These are phyloP conservation scores for Exophiala lecanii-corni DNA, from an alignment of 2,329 filamentous ascomycete species.

Conservation along the genomic window DNA sequence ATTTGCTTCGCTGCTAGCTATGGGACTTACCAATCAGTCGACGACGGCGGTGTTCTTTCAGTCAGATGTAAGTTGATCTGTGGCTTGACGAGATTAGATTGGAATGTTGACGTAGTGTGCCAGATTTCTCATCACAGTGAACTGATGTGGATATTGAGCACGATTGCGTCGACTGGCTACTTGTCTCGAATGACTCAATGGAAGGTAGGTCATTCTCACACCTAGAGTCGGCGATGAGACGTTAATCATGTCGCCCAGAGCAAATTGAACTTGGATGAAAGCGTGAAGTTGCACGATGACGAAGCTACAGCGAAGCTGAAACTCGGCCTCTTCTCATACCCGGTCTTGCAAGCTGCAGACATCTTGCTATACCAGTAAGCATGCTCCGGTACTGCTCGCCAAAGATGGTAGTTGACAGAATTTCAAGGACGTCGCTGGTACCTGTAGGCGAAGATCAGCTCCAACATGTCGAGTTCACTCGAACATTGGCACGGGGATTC, in stretches of 20 bases:
- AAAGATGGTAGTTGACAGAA: no score
- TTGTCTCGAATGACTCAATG: slow-evolving; percentile 99
- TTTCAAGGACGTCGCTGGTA: slow-evolving; percentile 81
- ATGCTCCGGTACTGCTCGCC: no score
- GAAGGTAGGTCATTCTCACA: slow-evolving; percentile 60
- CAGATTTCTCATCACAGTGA: slow-evolving; percentile 76
- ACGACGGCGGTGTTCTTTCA: slow-evolving; percentile 78
- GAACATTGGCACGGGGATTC: slow-evolving; percentile 81
- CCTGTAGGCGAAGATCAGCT: slow-evolving; percentile 94
- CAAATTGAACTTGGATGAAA: slow-evolving; percentile 63
- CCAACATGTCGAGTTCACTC: slow-evolving; percentile 90
- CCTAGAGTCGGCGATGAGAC: slow-evolving; percentile 2
- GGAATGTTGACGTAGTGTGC: slow-evolving; percentile 4
- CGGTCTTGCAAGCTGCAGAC: slow-evolving; percentile 91
- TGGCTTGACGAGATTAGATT: slow-evolving; percentile 5
- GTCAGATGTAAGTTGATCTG: slow-evolving; percentile 55
- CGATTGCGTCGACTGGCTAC: slow-evolving; percentile 85
- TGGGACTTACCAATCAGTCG: slow-evolving; percentile 70
- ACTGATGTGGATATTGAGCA: slow-evolving; percentile 95
- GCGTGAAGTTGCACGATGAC: slow-evolving; percentile 55
- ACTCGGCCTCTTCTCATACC: slow-evolving; percentile 90
- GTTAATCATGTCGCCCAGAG: slow-evolving; percentile 46
- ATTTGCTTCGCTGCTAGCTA: slow-evolving; percentile 73
- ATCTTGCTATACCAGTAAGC: slow-evolving; percentile 74
- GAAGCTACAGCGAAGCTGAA: slow-evolving; percentile 62